phyloP scores from a whole-genome alignment of 2,329 filamentous ascomycete species.

The Aurifilum marmelostoma region DNA sequence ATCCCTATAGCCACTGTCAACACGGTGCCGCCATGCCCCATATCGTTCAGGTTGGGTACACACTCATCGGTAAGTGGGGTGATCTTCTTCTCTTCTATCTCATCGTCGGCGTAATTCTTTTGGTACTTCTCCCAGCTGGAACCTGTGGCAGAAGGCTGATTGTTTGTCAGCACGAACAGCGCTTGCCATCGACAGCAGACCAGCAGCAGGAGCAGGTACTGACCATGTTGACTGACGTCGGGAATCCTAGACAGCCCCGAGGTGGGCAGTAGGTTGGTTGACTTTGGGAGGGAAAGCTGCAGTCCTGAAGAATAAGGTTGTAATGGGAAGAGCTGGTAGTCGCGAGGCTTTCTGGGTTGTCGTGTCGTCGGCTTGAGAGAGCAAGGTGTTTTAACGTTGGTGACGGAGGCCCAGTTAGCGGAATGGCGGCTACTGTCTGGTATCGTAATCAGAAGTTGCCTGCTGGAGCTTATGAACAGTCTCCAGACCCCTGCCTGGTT shows the following conservation, averaged over 20 bases:
- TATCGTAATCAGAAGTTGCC: constrained; percentile 30
- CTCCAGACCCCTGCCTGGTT: constrained; percentile 11
- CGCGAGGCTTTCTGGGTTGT: constrained; percentile 11
- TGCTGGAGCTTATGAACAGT: constrained; percentile 18
- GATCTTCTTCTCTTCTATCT: constrained; percentile 99
- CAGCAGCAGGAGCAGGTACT: constrained; percentile 31
- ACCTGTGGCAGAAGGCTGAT: constrained; percentile 92
- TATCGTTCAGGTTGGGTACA: not conserved
- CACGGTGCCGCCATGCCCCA: constrained; percentile 11
- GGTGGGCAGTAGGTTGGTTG: constrained; percentile 2
- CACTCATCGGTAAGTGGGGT: constrained; percentile 91
- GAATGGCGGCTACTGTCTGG: constrained; percentile 14
- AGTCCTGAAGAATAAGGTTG: constrained; percentile 34
- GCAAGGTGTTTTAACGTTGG: constrained; percentile 13
- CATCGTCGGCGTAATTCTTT: constrained; percentile 96
- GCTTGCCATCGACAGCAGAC: constrained; percentile 22
- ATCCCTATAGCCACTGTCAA: constrained; percentile 63
- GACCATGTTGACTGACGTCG: constrained; percentile 46
- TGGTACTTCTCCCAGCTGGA: constrained; percentile 98
- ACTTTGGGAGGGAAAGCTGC: constrained; percentile 35
- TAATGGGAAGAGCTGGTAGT: constrained; percentile 11
- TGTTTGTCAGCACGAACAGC: constrained; percentile 38
- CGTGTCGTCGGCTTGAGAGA: constrained; percentile 18
- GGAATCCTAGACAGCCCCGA: constrained; percentile 20
- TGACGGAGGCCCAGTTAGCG: constrained; percentile 14